Conservation (phyloP, 2,329 filamentous ascomycete genomes). For the Cladophialophora bantiana region DNA sequence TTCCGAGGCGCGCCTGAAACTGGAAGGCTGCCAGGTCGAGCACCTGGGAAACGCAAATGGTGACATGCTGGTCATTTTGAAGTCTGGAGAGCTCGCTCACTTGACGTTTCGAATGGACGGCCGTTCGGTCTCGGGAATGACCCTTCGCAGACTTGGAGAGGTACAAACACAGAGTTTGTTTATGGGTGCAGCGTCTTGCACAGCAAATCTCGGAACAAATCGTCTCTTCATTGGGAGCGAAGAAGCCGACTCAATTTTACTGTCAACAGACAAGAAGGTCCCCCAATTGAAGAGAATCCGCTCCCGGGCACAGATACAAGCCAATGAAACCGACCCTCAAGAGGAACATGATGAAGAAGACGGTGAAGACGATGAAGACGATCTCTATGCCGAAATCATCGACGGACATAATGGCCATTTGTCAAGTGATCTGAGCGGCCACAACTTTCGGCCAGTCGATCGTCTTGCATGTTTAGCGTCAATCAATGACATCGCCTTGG, state of each 20-base stretch:
- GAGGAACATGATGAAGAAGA: constrained; percentile 62
- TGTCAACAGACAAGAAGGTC: constrained; percentile 78
- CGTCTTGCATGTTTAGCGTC: constrained; percentile 36
- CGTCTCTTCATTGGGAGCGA: constrained; percentile 86
- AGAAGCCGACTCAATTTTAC: constrained; percentile 76
- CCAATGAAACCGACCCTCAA: constrained; percentile 57
- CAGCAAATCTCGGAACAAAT: constrained; percentile 71
- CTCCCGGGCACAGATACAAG: constrained; percentile 46
- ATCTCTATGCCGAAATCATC: constrained; percentile 52
- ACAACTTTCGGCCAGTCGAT: constrained; percentile 33
- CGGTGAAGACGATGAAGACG: constrained; percentile 61
- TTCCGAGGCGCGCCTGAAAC: constrained; percentile 75
- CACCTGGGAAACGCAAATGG: constrained; percentile 77
- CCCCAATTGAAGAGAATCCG: constrained; percentile 42
- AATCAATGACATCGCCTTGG: constrained; percentile 35
- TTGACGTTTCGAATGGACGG: constrained; percentile 88
- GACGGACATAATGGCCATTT: constrained; percentile 40
- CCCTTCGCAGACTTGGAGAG: constrained; percentile 68
- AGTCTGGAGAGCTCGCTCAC: constrained; percentile 75
- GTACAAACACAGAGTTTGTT: constrained; percentile 71
- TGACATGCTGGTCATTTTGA: constrained; percentile 83
- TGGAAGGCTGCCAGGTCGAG: constrained; percentile 83
- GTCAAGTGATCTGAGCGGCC: constrained; percentile 21
- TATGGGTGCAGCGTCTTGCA: constrained; percentile 70
- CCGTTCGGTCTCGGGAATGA: constrained; percentile 85